phyloP scores from a whole-genome alignment of 495 filamentous ascomycete species.

The Trichoderma orchidacearum region DNA sequence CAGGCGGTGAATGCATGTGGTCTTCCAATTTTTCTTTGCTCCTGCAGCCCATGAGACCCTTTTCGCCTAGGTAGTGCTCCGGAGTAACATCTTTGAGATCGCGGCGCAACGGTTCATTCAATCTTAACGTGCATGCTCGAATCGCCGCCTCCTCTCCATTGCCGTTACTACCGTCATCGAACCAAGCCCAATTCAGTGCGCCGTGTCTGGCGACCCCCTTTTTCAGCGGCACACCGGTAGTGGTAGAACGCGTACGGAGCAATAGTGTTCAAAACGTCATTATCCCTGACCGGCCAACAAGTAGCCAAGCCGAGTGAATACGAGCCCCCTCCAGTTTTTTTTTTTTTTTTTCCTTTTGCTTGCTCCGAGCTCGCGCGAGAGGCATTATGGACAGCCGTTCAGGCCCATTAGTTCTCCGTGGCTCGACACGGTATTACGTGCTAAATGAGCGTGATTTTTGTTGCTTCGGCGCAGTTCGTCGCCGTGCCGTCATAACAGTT shows the following conservation, averaged over 20 bases:
- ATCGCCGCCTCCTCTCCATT: neutral
- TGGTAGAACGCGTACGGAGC: too few species aligned
- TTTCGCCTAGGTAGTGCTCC: neutral
- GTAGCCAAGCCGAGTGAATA: too few species aligned
- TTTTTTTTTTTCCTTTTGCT: too few species aligned
- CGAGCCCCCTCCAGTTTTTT: neutral
- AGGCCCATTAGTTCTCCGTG: neutral
- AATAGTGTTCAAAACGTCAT: neutral
- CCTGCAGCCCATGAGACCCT: neutral
- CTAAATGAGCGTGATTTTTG: neutral
- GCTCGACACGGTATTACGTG: neutral
- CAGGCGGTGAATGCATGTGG: neutral
- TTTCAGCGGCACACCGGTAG: too few species aligned
- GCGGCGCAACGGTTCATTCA: neutral
- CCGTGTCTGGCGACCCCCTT: neutral
- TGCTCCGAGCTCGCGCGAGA: neutral
- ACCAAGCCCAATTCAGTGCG: neutral
- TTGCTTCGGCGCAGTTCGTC: neutral
- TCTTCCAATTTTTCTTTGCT: neutral
- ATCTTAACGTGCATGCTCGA: neutral
- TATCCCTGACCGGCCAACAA: neutral
- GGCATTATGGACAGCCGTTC: too few species aligned
- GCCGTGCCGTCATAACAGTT: neutral
- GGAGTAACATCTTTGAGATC: neutral
- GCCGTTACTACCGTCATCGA: neutral